Percentiles rank a stretch among this genome's conserved stretches.
Conservation (phyloP, 805 yeast species). For the Schizosaccharomyces cryophilus region DNA sequence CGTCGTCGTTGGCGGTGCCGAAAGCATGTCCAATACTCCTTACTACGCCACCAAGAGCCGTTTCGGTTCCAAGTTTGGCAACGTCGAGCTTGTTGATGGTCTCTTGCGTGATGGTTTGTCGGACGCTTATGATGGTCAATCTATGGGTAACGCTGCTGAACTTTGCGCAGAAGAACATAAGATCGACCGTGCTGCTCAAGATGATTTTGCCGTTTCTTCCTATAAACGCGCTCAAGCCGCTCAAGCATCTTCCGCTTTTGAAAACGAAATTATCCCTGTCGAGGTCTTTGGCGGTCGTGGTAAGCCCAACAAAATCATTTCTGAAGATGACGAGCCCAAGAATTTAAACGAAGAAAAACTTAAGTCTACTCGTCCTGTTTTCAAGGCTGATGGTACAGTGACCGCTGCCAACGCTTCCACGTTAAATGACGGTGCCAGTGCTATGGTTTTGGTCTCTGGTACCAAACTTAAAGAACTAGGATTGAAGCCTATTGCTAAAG, state of each 20-base stretch:
- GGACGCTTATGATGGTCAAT: slow-evolving; percentile 68
- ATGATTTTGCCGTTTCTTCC: slow-evolving; percentile 60
- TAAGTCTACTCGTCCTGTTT: slow-evolving; percentile 72
- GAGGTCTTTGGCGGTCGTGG: slow-evolving; percentile 72
- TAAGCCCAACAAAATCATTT: slow-evolving; percentile 52
- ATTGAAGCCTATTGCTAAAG: slow-evolving; percentile 69
- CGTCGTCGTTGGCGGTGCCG: slow-evolving; percentile 87
- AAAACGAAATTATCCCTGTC: slow-evolving; percentile 60
- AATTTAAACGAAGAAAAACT: slow-evolving; percentile 60
- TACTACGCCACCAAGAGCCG: slow-evolving; percentile 71
- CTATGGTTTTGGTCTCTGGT: slow-evolving; percentile 68
- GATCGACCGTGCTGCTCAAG: slow-evolving; percentile 68
- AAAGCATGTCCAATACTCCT: slow-evolving; percentile 85
- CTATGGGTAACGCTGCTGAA: slow-evolving; percentile 96
- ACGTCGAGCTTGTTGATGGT: slow-evolving; percentile 57
- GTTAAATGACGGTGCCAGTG: slow-evolving; percentile 95
- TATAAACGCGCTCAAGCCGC: slow-evolving; percentile 75
- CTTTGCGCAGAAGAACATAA: slow-evolving; percentile 71
- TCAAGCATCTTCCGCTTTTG: slow-evolving; percentile 56
- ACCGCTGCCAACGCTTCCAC: slow-evolving; percentile 95
- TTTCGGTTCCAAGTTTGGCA: slow-evolving; percentile 77
- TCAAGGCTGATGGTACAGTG: slow-evolving; percentile 86
- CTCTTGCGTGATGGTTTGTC: slow-evolving; percentile 74
- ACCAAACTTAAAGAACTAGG: slow-evolving; percentile 63
- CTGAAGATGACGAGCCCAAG: slow-evolving; percentile 59